Evolutionary conservation across 1,284 basidiomycete genomes (phyloP), one percentile per base, ranked within the genome.

Genomic region (Fomitopsis pinicola): DNA sequence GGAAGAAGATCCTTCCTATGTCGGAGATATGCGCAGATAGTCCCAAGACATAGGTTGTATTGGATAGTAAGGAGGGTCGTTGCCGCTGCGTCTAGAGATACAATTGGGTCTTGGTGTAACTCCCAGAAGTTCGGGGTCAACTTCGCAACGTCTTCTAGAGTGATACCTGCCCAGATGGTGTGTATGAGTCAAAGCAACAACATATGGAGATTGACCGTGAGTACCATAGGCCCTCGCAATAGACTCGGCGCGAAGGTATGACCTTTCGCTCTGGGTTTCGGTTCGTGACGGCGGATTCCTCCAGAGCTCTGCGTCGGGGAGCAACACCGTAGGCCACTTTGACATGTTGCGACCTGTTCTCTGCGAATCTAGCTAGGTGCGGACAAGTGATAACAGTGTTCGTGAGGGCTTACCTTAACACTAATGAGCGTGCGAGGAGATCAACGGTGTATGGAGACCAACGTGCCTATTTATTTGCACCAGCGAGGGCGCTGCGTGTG

Each of bases 21-120:
- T 14, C 55, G 36, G 3, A 69, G 58, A 57, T 67, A 72, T 3
- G 59, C 64, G 1, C 67, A 67, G 26, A 79, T 45, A 0, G 77
- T 78, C 2, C 78, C 78, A 35, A 64, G 66, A 10, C 62, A 64
- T 15, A 81, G 72, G 60, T 82, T 82, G 61, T 75, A 76, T 45
- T 82, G 80, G 17, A 81, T 76, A 2, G 77, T 77, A 12, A 78
- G 64, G 8, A 77, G 61, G 7, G 73, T 76, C 8, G 68, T 65
- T 0, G 76, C 74, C 3, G 74, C 76, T 7, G 73, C 75, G 62
- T 81, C 79, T 28, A 77, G 55, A 2, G 65, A 56, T 5, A 70
- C 61, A 42, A 77, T 72, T 2, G 73, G 75, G 65, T 80, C 76
- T 22, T 65, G 66, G 58, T 80, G 77, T 15, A 79, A 58, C 10